Conservation (phyloP, 768 basidiomycete species). For the Boletus rubropictus region DNA sequence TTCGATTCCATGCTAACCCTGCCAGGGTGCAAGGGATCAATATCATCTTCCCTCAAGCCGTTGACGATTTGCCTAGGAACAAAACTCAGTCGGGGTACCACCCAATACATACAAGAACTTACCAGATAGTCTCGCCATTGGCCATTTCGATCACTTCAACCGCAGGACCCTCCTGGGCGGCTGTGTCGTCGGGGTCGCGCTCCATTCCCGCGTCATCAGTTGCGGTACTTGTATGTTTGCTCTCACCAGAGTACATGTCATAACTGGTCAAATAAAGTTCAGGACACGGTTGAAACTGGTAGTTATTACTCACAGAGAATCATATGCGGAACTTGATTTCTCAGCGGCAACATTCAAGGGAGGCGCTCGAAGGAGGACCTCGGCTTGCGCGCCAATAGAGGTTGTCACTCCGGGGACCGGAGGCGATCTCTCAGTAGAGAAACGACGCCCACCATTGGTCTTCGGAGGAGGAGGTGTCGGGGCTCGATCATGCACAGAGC, state of each 20-base stretch:
- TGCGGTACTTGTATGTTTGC: constrained; percentile 30
- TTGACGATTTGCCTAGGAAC: constrained; percentile 67
- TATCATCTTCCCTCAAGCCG: constrained; percentile 72
- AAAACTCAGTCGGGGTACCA: not conserved
- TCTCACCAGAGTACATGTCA: constrained; percentile 73
- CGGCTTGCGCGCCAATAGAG: constrained; percentile 40
- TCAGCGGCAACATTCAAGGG: constrained; percentile 43
- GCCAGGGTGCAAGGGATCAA: constrained; percentile 59
- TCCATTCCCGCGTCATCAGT: constrained; percentile 32
- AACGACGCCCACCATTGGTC: constrained; percentile 46
- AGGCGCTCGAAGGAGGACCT: constrained; percentile 37
- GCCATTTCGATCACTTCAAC: constrained; percentile 78
- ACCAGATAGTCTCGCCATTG: constrained; percentile 89
- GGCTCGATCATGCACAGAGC: constrained; percentile 74
- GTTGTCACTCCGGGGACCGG: constrained; percentile 63
- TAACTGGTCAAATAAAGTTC: constrained; percentile 45
- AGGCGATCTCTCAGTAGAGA: constrained; percentile 61
- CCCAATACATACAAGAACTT: constrained; percentile 21
- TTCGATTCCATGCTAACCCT: constrained; percentile 73
- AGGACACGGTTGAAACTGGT: constrained; percentile 11
- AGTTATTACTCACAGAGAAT: constrained; percentile 60
- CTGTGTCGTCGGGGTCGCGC: constrained; percentile 20
- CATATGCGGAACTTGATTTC: constrained; percentile 67
- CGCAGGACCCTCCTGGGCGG: constrained; percentile 47
- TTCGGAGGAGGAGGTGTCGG: constrained; percentile 84